Evolutionary conservation across 1,139 yeast species (phyloP), one percentile per base, ranked within the genome.

Genomic region (Hyphopichia wangnamkhiaoensis): DNA sequence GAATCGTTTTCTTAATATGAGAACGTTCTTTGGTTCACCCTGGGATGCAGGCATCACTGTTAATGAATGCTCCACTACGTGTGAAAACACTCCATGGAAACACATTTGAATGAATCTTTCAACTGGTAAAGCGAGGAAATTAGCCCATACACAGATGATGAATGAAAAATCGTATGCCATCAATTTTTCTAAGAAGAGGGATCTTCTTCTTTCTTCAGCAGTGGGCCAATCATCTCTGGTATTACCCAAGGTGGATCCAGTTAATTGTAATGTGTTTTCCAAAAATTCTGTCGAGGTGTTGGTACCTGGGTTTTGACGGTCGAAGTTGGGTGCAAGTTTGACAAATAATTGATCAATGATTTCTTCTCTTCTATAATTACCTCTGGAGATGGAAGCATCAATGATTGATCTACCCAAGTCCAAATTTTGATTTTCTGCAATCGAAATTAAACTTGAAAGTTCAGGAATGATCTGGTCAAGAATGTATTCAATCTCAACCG

Each of bases 211-310:
- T 59, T 88, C 95, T 52, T 85, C 93, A 0, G 93, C 86, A 1
- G 95, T 86, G 34, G 95, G 95, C 95, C 95, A 86, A 58, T 88
- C 95, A 50, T 82, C 95, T 49, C 79, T 76, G 2, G 89, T 84
- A 58, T 86, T 85, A 23, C 94, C 94, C 43, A 87, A 65, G 1
- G 95, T 88, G 0, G 95, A 86, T 1, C 76, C 65, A 3, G 81
- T 71, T 44, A 88, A 65, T 52, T 76, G 77, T 38, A 88, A 68
- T 16, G 84, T 74, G 44, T 82, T 83, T 52, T 86, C 95, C 35
- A 71, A 56, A 35, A 73, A 62, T 49, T 87, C 77, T 17, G 85
- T 72, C 23, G 72, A 49, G 29, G 74, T 68, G 23, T 61, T 62
- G 30, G 56, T 55, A 13, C 62, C 63, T 2, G 75, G 71, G 15